Conservation (phyloP, 306 rosid genomes). For the Argentina anserina region DNA sequence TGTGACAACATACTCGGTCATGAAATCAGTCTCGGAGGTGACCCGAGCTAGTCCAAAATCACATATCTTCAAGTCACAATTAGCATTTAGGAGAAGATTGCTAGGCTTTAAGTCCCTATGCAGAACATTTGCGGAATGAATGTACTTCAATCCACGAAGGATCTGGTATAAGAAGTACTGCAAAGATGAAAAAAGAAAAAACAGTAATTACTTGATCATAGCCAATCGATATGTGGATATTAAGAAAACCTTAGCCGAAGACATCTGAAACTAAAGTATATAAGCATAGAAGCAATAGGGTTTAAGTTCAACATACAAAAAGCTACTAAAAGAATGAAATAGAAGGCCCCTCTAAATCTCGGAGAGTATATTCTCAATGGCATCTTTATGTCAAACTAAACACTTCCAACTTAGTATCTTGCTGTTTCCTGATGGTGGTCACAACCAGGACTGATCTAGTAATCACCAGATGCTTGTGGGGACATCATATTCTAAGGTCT, state of each 20-base stretch:
- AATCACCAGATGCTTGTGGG: neutral
- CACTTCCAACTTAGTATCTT: neutral
- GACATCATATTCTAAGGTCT: neutral
- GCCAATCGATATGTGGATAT: neutral
- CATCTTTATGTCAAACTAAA: neutral
- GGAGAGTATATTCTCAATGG: neutral
- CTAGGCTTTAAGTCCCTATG: constrained; percentile 95
- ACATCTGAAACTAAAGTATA: neutral
- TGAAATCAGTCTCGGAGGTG: constrained; percentile 93
- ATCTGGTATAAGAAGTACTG: constrained; percentile 96
- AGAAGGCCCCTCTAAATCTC: neutral
- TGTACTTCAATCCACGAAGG: constrained; percentile 96
- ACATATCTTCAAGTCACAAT: constrained; percentile 92
- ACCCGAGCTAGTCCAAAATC: constrained; percentile 98
- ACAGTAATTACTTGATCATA: neutral
- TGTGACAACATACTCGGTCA: constrained; percentile 96
- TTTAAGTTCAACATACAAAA: neutral
- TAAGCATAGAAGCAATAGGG: neutral
- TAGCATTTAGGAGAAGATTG: constrained; percentile 91
- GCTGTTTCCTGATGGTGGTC: neutral
- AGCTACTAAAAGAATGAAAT: neutral
- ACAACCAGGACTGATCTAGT: neutral
- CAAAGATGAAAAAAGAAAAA: constrained; percentile 2
- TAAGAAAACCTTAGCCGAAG: neutral
- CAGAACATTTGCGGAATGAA: constrained; percentile 93